phyloP scores from a whole-genome alignment of 2,329 filamentous ascomycete genomes.

The Akanthomyces dipterigenus region DNA sequence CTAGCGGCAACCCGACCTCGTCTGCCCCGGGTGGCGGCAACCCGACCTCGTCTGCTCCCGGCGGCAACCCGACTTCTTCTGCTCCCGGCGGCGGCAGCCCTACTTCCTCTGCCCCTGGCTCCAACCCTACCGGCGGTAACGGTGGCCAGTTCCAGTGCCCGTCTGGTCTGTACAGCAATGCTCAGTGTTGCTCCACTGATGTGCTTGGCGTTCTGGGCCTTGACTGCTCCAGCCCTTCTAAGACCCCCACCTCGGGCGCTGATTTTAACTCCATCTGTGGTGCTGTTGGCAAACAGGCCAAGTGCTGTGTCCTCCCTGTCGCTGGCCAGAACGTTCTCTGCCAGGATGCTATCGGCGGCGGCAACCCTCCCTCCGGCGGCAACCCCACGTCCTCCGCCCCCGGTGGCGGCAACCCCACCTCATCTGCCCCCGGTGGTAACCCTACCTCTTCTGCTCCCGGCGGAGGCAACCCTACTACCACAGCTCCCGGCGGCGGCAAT shows the following conservation, averaged over 20 bases:
- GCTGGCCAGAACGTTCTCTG: conserved; percentile 10
- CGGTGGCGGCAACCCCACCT: neutral
- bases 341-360: neutral
- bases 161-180: conserved; percentile 18
- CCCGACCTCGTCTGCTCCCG: neutral
- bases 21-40: neutral
- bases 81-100: neutral
- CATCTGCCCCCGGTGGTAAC: neutral
- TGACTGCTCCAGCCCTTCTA: conserved; percentile 29
- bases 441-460: neutral
- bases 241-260: neutral
- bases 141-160: conserved; percentile 15
- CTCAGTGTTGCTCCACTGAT: conserved; percentile 43
- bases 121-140: neutral
- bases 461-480: neutral
- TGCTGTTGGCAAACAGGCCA: conserved; percentile 39
- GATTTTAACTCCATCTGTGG: conserved; percentile 29
- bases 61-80: neutral
- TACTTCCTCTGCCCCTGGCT: neutral
- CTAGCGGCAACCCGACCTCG: neutral
- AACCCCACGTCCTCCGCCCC: neutral
- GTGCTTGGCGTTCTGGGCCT: conserved; percentile 41
- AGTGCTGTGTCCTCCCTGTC: conserved; percentile 47
- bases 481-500: neutral
- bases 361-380: neutral